phyloP scores from a whole-genome alignment of 2,329 filamentous ascomycete species.

The Aspergillus pseudotamarii region DNA sequence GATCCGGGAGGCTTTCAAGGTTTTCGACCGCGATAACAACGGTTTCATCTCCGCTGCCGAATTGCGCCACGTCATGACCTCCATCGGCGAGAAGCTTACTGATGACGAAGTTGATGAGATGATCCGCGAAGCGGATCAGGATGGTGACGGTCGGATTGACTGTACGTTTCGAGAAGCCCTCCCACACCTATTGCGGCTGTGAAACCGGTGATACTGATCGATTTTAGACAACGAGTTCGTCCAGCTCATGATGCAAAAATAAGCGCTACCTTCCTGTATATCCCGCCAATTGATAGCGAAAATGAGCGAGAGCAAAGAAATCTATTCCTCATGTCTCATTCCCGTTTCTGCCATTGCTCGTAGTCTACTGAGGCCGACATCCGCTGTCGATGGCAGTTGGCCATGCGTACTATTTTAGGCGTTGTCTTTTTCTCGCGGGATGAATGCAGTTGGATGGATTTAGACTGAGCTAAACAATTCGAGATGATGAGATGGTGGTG shows the following conservation, averaged over 20 bases:
- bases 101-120: slow-evolving; percentile 92
- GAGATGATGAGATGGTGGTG: slow-evolving; percentile 1
- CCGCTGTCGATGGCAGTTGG: slow-evolving; percentile 20
- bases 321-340: slow-evolving; percentile 24
- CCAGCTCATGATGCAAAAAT: slow-evolving; percentile 96
- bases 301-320: slow-evolving; percentile 29
- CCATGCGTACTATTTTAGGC: slow-evolving; percentile 15
- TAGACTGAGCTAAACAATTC: slow-evolving; percentile 2
- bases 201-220: slow-evolving; percentile 27
- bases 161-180: slow-evolving; percentile 58
- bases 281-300: slow-evolving; percentile 35
- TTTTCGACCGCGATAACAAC: slow-evolving; percentile 89
- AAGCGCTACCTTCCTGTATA: slow-evolving; percentile 44
- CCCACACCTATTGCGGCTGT: too few relatives aligned
- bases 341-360: slow-evolving; percentile 28
- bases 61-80: slow-evolving; percentile 88
- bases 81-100: slow-evolving; percentile 87
- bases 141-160: slow-evolving; percentile 85
- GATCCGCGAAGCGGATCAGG: slow-evolving; percentile 89
- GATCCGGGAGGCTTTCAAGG: slow-evolving; percentile 87
- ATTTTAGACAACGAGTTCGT: slow-evolving; percentile 83
- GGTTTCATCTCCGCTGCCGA: slow-evolving; percentile 88
- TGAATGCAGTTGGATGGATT: slow-evolving; percentile 9
- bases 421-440: slow-evolving; percentile 10
- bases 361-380: slow-evolving; percentile 30